A percentile compares a stretch with the other conserved stretches of the same genome.
These are phyloP conservation scores for Peronospora tabacina DNA, from an alignment of 352 stramenopile genomes.

Conservation along the genomic window DNA sequence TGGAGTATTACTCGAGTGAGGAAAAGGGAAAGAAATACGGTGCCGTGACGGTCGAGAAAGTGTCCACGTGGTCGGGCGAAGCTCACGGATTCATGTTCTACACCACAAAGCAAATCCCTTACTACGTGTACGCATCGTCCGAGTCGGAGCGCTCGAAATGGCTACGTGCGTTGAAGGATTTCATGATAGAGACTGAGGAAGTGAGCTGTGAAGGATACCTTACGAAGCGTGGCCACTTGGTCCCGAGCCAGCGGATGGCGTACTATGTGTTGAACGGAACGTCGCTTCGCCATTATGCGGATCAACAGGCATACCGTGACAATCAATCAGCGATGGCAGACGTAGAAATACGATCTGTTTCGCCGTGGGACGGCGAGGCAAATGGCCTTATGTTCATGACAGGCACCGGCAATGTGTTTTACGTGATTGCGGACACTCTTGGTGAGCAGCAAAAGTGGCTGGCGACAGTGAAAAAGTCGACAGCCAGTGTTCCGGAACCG, in stretches of 20 bases:
- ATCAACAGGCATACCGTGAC: slow-evolving; percentile 79
- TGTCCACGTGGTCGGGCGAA: slow-evolving; percentile 78
- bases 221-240: slow-evolving; percentile 77
- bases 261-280: slow-evolving; percentile 84
- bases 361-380: slow-evolving; percentile 69
- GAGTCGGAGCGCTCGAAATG: slow-evolving; percentile 69
- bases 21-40: slow-evolving; percentile 83
- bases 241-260: slow-evolving; percentile 77
- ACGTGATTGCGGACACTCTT: slow-evolving; percentile 64
- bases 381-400: slow-evolving; percentile 85
- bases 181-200: slow-evolving; percentile 78
- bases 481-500: slow-evolving; percentile 58
- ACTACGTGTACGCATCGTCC: slow-evolving; percentile 84
- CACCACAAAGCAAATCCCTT: slow-evolving; percentile 84
- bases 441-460: slow-evolving; percentile 84
- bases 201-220: slow-evolving; percentile 84
- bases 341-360: slow-evolving; percentile 70
- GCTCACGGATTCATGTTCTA: slow-evolving; percentile 88
- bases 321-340: slow-evolving; percentile 81
- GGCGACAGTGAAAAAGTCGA: slow-evolving; percentile 58
- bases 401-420: slow-evolving; percentile 78
- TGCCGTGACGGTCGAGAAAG: slow-evolving; percentile 81
- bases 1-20: slow-evolving; percentile 81
- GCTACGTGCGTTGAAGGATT: slow-evolving; percentile 77
- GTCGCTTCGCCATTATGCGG: slow-evolving; percentile 72